Evolutionary conservation across 176 grass and related monocot species (phyloP).

Genomic region (Microstegium vimineum): DNA sequence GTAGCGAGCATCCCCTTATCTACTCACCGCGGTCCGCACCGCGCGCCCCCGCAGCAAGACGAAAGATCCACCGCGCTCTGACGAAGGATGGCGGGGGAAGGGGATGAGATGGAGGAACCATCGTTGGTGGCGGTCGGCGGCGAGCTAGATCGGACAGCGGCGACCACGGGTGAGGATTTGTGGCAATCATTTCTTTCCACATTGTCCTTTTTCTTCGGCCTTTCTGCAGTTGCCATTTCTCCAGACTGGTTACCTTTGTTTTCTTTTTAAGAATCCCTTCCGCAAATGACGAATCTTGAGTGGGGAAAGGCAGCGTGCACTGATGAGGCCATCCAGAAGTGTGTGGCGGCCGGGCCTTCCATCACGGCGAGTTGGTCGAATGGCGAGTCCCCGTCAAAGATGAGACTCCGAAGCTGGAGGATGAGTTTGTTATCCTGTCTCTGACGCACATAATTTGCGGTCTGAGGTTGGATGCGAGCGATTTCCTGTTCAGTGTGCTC

Average conservation of each 20-base stretch:
- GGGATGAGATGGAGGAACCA: background rate
- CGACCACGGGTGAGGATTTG: background rate
- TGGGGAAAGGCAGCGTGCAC: background rate
- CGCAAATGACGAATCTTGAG: background rate
- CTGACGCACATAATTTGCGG: background rate
- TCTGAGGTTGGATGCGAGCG: constrained; percentile 4
- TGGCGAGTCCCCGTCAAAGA: background rate
- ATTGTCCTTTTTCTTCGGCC: too few species aligned
- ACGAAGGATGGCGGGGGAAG: background rate
- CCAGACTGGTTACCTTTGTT: background rate
- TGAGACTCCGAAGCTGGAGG: background rate
- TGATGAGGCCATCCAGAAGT: background rate
- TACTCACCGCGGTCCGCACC: background rate
- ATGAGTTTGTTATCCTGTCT: background rate
- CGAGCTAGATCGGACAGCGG: background rate
- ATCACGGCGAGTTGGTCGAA: background rate
- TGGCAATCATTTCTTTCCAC: background rate
- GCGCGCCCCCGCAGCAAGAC: background rate
- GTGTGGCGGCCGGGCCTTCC: background rate
- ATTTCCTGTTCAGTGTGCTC: constrained; percentile 5
- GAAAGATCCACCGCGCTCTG: background rate
- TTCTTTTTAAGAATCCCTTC: background rate
- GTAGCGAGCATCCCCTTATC: background rate
- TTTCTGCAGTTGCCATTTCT: background rate
- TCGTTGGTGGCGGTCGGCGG: too few species aligned